Base-by-base conservation (phyloP, 768 basidiomycete genomes). In the Agaricus sinodeliciosus region DNA sequence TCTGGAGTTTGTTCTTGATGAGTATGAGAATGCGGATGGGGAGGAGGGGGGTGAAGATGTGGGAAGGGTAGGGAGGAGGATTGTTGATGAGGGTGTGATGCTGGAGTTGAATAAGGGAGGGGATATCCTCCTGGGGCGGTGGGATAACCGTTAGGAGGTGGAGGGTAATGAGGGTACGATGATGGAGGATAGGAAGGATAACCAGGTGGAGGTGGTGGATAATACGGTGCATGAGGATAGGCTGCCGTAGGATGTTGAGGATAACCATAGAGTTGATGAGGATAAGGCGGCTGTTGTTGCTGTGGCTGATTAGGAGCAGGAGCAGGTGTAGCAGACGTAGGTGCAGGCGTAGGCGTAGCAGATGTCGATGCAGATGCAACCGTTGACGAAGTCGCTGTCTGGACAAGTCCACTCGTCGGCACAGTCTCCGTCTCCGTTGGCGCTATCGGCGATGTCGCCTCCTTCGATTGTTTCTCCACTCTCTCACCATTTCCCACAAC, bases 171-270 rank as follows among this genome's bases (percentile, higher is more conserved):
- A 13, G 64, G 58, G 52, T 73, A 51, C 9, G 50, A 42, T 36
- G 45, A 69, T 4, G 63, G 61, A 40, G 72, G 72, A n/a, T 57
- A 56, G 8, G 51, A 73, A 0, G 77, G 69, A 59, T 78, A 80
- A 28, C 71, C 70, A 26, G 73, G 22, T 22, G 22, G 69, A 34
- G 74, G 67, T 35, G 77, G 69, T 8, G 76, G 63, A 61, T 86
- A 87, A 62, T 87, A 87, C 0, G 87, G 80, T 0, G 80, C 67
- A 55, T 86, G 85, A 0, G 84, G 82, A 63, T 87, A 86, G 8
- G 80, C 70, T 31, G 79, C 64, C 54, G 78, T 79, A 35, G 70
- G 62, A 45, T 67, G 65, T n/a, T 50, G 49, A 27, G 72, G 63
- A 59, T 77, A 81, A 3, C 73, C 77, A 58, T 83, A 85, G 0